Evolutionary conservation across 2,329 filamentous ascomycete genomes (phyloP).

Genomic region (Penicillium italicum): DNA sequence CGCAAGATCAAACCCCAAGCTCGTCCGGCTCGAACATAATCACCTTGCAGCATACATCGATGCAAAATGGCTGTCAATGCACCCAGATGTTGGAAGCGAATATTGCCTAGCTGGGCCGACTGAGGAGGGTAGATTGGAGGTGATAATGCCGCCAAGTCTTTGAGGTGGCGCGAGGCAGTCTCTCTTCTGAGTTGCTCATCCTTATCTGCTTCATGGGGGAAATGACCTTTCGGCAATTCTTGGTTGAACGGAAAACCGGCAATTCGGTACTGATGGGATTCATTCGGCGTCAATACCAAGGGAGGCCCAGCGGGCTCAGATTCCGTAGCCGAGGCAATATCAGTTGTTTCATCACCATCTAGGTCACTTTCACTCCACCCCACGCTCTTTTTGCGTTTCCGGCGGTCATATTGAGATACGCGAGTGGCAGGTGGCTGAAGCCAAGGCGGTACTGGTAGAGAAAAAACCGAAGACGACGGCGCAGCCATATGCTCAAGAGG

Average conservation of each 20-base stretch:
- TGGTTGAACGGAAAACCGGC: constrained; percentile 40
- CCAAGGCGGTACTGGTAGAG: constrained; percentile 38
- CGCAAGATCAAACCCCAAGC: constrained; percentile 72
- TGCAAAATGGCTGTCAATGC: constrained; percentile 68
- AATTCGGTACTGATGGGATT: constrained; percentile 44
- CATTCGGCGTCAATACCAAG: constrained; percentile 38
- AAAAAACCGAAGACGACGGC: constrained; percentile 36
- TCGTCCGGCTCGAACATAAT: constrained; percentile 67
- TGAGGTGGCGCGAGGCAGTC: constrained; percentile 16
- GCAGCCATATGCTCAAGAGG: constrained; percentile 22
- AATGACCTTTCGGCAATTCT: constrained; percentile 39
- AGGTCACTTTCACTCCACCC: constrained; percentile 27
- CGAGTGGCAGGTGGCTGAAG: constrained; percentile 36
- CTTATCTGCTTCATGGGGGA: constrained; percentile 38
- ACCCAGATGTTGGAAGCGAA: constrained; percentile 56
- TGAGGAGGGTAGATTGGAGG: constrained; percentile 35
- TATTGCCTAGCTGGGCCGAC: constrained; percentile 32
- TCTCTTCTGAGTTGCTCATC: constrained; percentile 9
- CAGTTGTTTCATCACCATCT: constrained; percentile 28
- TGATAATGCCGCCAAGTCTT: constrained; percentile 31
- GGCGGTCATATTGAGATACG: constrained; percentile 35
- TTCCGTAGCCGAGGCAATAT: constrained; percentile 26
- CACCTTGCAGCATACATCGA: constrained; percentile 65
- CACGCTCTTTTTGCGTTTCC: constrained; percentile 32
- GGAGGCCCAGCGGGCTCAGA: constrained; percentile 21